Evolutionary conservation across 2,329 filamentous ascomycete genomes (phyloP).

Genomic region (Colletotrichum eleusines): DNA sequence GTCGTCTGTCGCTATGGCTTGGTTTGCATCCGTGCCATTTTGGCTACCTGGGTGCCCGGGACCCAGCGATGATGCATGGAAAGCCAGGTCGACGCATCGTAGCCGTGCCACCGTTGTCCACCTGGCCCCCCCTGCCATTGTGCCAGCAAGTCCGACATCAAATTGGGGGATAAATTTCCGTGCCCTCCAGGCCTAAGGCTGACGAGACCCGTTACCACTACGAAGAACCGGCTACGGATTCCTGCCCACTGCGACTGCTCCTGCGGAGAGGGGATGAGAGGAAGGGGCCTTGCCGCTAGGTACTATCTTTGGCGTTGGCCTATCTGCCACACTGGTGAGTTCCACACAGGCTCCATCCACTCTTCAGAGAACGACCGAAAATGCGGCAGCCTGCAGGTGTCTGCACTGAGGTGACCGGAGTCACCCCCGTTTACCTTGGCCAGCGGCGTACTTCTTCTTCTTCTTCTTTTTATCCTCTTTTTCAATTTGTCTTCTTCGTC

Average conservation of each 20-base stretch:
- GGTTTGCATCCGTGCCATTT: slow-evolving; percentile 26
- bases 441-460: not conserved
- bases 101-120: slow-evolving; percentile 18
- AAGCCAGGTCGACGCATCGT: slow-evolving; percentile 20
- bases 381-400: not conserved
- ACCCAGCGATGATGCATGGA: slow-evolving; percentile 13
- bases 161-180: slow-evolving; percentile 18
- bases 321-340: slow-evolving; percentile 20
- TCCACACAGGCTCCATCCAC: slow-evolving; percentile 29
- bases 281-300: slow-evolving; percentile 18
- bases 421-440: not conserved
- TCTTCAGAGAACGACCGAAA: slow-evolving; percentile 15
- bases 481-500: not conserved
- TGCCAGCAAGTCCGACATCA: not conserved
- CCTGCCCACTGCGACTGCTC: slow-evolving; percentile 2
- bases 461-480: not conserved
- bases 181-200: slow-evolving; percentile 35
- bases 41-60: slow-evolving; percentile 7
- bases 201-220: slow-evolving; percentile 27
- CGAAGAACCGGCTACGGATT: not conserved
- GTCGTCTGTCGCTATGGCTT: not conserved
- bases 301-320: slow-evolving; percentile 19
- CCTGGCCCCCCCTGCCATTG: not conserved
- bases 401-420: not conserved
- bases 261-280: slow-evolving; percentile 23